Evolutionary conservation across 1,139 yeast species (phyloP).

Genomic region (Sugiyamaella castrensis): DNA sequence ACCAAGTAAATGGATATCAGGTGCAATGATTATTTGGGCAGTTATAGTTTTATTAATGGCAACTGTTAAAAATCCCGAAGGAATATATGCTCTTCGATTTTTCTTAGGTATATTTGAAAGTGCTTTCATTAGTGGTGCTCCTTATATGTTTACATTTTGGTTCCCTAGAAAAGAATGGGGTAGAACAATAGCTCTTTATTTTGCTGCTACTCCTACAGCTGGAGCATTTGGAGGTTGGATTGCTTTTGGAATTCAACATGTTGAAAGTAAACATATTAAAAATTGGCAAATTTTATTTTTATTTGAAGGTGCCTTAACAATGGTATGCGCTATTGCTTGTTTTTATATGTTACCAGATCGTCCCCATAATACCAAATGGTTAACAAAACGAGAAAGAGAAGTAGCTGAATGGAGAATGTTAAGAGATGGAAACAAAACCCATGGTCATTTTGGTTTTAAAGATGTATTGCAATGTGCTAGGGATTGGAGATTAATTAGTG

Average conservation of each 20-base stretch:
- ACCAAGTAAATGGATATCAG: slow-evolving; percentile 16
- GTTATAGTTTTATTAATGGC: slow-evolving; percentile 32
- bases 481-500: slow-evolving; percentile 20
- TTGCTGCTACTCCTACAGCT: slow-evolving; percentile 23
- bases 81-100: slow-evolving; percentile 17
- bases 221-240: slow-evolving; percentile 27
- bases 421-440: slow-evolving; percentile 17
- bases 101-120: slow-evolving; percentile 18
- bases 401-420: slow-evolving; percentile 20
- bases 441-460: slow-evolving; percentile 16
- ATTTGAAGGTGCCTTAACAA: slow-evolving; percentile 45
- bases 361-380: slow-evolving; percentile 39
- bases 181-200: slow-evolving; percentile 41
- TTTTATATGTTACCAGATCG: slow-evolving; percentile 37
- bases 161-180: slow-evolving; percentile 28
- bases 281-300: slow-evolving; percentile 60
- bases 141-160: slow-evolving; percentile 20
- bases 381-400: slow-evolving; percentile 19
- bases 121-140: slow-evolving; percentile 23
- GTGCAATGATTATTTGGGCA: slow-evolving; percentile 51
- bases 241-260: slow-evolving; percentile 36
- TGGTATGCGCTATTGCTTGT: slow-evolving; percentile 32
- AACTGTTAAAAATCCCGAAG: slow-evolving; percentile 18
- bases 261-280: slow-evolving; percentile 15
- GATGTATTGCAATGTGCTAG: slow-evolving; percentile 16